Percentiles rank a stretch among this genome's conserved stretches.
These are phyloP conservation scores for Hypoxylon rubiginosum DNA, from an alignment of 2,329 filamentous ascomycete genomes.

Conservation along the genomic window DNA sequence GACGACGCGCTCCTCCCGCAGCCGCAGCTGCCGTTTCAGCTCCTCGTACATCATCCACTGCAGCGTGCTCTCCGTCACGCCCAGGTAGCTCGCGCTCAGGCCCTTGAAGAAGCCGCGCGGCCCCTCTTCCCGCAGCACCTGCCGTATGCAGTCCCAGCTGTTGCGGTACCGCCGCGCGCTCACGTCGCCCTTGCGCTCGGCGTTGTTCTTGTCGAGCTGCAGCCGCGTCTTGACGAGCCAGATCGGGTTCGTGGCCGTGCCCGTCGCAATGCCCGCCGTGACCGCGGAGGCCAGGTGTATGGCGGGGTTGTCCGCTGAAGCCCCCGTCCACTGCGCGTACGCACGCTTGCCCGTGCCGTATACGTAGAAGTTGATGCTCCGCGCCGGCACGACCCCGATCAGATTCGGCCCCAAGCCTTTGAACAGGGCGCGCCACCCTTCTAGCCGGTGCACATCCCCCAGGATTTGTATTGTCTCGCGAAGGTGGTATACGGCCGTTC, in stretches of 20 bases:
- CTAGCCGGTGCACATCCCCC: conserved; percentile 80
- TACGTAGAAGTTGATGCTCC: conserved; percentile 93
- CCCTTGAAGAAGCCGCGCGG: conserved; percentile 88
- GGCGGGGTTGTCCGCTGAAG: conserved; percentile 76
- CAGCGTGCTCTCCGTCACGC: conserved; percentile 88
- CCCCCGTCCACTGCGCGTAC: conserved; percentile 80
- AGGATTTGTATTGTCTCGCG: conserved; percentile 89
- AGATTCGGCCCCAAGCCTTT: conserved; percentile 93
- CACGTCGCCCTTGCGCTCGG: conserved; percentile 67
- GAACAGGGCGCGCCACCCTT: conserved; percentile 90
- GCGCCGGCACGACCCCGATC: conserved; percentile 87
- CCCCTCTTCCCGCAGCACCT: conserved; percentile 86
- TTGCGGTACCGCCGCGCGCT: conserved; percentile 82
- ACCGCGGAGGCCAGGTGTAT: conserved; percentile 84
- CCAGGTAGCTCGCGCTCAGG: conserved; percentile 90
- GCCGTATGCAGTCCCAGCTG: conserved; percentile 86
- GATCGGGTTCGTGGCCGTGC: conserved; percentile 94
- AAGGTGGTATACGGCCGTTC: conserved; percentile 79
- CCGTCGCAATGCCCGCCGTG: conserved; percentile 84
- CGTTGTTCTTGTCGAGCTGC: conserved; percentile 89
- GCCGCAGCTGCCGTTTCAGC: conserved; percentile 81
- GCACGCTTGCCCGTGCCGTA: conserved; percentile 93
- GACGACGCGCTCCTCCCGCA: conserved; percentile 70
- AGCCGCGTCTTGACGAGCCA: conserved; percentile 96
- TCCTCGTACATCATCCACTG: conserved; percentile 97